Base-by-base conservation (phyloP, 768 basidiomycete species). In the Suillus fuscotomentosus region DNA sequence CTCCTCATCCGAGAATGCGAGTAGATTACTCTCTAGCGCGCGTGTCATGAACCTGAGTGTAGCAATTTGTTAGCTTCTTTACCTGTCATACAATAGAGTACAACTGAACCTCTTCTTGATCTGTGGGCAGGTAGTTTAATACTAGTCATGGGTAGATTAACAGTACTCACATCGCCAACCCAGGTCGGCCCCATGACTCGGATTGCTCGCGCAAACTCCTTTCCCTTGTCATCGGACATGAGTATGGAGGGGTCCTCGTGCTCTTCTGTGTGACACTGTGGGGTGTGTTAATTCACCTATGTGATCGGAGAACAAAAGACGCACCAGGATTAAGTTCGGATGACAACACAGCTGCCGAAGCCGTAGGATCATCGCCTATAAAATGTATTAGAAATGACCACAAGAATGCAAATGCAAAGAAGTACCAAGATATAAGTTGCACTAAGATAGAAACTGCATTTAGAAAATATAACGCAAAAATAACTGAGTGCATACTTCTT, bases 281-380 rank as follows among this genome's bases (percentile, higher is more conserved):
- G 9, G 15, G 5, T 17, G 10, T 14, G 39, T 39, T 27, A n/a
- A 47, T 38, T 17, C 7, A 9, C 34, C 39, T 11, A 61, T 2
- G 11, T 6, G 14, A 45, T 36, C 45, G n/a, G 36, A 31, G 51
- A 65, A 47, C 20, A 20, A 70, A 66, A 8, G 8, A 71, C 83
- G 39, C 60, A 88, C 88, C 47, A 90, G 78, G 48, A 91, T 86
- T 5, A 93, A 83, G 69, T 87, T 78, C 0, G 91, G 91, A 71
- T 91, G 90, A 67, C 85, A 85, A 70, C 88, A 90, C 0, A 92
- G 76, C 70, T 92, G 91, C 5, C 91, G 82, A 47, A 94, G 77
- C 7, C 91, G 87, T 41, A 93, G 80, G 22, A 94, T 88, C 83
- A 93, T 82, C 27, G 91, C 86, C 80, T 88, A 24, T 20, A 68